A percentile compares a stretch with the other conserved stretches of the same genome.
Evolutionary conservation across 192 early-diverging fungal species (phyloP).

Genomic region (Backusella sp.): DNA sequence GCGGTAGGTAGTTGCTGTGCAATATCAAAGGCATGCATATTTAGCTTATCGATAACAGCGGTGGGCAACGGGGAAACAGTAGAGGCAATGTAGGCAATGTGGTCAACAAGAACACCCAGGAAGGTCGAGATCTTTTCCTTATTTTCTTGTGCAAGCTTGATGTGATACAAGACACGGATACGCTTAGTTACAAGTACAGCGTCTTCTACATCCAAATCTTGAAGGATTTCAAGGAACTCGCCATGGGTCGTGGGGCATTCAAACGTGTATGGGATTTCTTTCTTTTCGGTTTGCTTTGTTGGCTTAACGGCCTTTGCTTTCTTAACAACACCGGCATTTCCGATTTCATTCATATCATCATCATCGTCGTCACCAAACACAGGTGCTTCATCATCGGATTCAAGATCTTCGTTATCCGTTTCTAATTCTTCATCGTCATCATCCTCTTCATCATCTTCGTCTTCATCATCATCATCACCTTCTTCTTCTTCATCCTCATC

Average conservation of each 20-base stretch:
- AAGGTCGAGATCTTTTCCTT: constrained; percentile 66
- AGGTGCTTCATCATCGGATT: constrained; percentile 39
- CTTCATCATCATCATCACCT: constrained; percentile 44
- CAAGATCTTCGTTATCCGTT: constrained; percentile 48
- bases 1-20: constrained; percentile 55
- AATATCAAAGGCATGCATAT: constrained; percentile 63
- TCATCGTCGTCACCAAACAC: constrained; percentile 34
- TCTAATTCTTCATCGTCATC: constrained; percentile 42
- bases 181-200: constrained; percentile 75
- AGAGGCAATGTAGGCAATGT: constrained; percentile 62
- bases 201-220: constrained; percentile 63
- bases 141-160: constrained; percentile 81
- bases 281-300: neutral
- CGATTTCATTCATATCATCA: constrained; percentile 50
- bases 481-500: constrained; percentile 34
- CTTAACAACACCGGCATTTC: constrained; percentile 13
- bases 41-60: constrained; percentile 53
- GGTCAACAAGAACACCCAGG: constrained; percentile 66
- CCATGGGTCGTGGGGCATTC: constrained; percentile 71
- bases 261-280: constrained; percentile 84
- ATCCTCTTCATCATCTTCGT: constrained; percentile 44
- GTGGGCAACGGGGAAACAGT: constrained; percentile 55
- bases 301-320: neutral
- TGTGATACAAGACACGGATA: constrained; percentile 81
- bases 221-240: constrained; percentile 67